Percentiles rank a stretch among this genome's conserved stretches.
phyloP scores from a whole-genome alignment of 257 asterid genomes.

The Fraxinus quadrangulata region DNA sequence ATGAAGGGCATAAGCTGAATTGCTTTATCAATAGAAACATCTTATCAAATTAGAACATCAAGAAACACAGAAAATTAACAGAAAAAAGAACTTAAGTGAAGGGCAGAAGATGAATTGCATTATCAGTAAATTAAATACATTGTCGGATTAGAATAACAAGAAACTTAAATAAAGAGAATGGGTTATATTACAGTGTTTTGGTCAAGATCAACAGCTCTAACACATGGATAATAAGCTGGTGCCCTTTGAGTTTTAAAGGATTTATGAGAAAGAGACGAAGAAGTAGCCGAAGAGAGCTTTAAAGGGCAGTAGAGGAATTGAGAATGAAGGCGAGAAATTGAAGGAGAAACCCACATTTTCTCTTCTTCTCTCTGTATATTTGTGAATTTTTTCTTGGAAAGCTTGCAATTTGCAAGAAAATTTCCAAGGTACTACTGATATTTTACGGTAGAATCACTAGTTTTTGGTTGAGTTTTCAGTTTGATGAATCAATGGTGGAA shows the following conservation, averaged over 20 bases:
- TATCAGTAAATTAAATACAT: neutral
- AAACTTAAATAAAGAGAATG: neutral
- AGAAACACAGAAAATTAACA: no score
- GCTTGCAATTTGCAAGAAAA: neutral
- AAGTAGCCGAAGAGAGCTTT: slow-evolving; percentile 31
- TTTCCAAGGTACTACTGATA: neutral
- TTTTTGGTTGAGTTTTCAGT: slow-evolving; percentile 4
- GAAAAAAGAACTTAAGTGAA: neutral
- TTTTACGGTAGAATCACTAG: slow-evolving; percentile 14
- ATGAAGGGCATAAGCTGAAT: neutral
- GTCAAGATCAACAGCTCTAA: slow-evolving; percentile 84
- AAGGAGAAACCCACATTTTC: slow-evolving; percentile 50
- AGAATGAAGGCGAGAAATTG: slow-evolving; percentile 58
- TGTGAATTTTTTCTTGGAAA: slow-evolving; percentile 3
- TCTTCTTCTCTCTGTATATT: neutral
- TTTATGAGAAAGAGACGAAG: slow-evolving; percentile 38
- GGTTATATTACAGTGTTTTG: slow-evolving; percentile 64
- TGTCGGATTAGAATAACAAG: neutral
- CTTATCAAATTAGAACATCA: neutral
- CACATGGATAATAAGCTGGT: slow-evolving; percentile 62
- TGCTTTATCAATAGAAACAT: neutral
- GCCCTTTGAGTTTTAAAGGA: slow-evolving; percentile 37
- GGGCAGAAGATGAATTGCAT: neutral
- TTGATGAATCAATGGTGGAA: slow-evolving; percentile 33
- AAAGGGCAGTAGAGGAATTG: slow-evolving; percentile 63